Evolutionary conservation across 139 green algal genomes (phyloP), one percentile per base, ranked within the genome.

Genomic region (Coccomyxa sp.): DNA sequence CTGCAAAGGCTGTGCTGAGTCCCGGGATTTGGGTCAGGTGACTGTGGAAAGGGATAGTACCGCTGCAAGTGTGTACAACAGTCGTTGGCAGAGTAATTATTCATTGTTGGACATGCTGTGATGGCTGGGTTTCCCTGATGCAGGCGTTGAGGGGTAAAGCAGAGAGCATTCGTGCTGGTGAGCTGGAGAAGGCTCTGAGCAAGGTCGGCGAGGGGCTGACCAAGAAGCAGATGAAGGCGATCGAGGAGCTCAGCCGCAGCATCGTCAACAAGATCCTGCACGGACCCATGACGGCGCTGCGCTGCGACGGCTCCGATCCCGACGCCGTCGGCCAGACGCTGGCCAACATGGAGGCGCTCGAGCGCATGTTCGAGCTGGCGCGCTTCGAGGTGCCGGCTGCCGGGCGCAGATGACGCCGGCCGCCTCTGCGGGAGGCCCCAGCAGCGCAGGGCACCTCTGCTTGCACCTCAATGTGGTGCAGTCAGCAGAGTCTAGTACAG

Each of bases 221-320:
- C 75, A 99, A 98, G 92, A 99, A 99, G 90, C 90, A 99, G 89
- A 87, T 93, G 81, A 94, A 93, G 72, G 85, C 83, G 38, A 85
- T 99, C 27, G 97, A 99, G 90, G 97, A 99, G 81, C 87, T 99
- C 39, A 94, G 82, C 82, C 86, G 90, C 44, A 89, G 91, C 68
- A 99, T 99, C 75, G 91, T 99, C 12, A 99, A 99, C 92, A 99
- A 99, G 91, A 89, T 99, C 78, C 88, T 99, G 82, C 97, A 99
- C 85, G 97, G 97, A 18, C 97, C 97, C 70, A 99, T 99, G 97
- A 95, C 92, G 18, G 93, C 95, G 54, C 90, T 99, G 71, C 89
- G 97, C 34, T 84, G 80, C 34, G 94, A 98, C 78, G 93, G 91
- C 50, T 92, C 84, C 8, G 92, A 97, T 73, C 87, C 92, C 6